phyloP scores from a whole-genome alignment of 106 monocot species.

The Amphibolis antarctica region DNA sequence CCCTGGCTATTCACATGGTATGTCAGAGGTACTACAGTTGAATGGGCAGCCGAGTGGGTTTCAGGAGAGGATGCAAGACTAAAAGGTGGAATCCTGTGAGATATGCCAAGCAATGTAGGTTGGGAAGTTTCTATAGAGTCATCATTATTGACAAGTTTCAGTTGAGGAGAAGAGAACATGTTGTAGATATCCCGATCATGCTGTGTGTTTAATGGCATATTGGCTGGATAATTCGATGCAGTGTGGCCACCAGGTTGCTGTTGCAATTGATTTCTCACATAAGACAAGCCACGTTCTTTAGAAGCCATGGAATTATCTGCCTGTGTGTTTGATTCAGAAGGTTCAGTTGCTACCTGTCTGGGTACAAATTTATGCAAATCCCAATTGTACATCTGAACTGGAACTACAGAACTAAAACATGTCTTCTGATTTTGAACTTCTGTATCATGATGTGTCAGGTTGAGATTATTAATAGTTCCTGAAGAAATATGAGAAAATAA shows the following conservation, averaged over 20 bases:
- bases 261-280: constrained; percentile 13
- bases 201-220: constrained; percentile 9
- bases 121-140: constrained; percentile 9
- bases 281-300: constrained; percentile 1
- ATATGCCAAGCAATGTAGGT: constrained; percentile 6
- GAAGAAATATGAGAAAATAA: constrained; percentile 10
- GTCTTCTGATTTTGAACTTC: constrained; percentile 16
- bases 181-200: constrained; percentile 10
- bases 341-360: constrained; percentile 5
- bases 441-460: constrained; percentile 12
- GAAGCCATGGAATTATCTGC: not conserved
- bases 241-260: constrained; percentile 16
- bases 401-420: constrained; percentile 4
- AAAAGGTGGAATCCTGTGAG: constrained; percentile 27
- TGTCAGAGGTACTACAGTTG: constrained; percentile 10
- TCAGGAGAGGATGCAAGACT: constrained; percentile 16
- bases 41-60: too few relatives aligned
- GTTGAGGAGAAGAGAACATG: constrained; percentile 20
- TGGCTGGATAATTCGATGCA: constrained; percentile 7
- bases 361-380: not conserved
- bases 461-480: constrained; percentile 6
- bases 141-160: constrained; percentile 19
- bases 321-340: constrained; percentile 7
- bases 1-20: constrained; percentile 3
- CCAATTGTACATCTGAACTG: not conserved